Base-by-base conservation (phyloP, 2,329 filamentous ascomycete genomes). In the Fusarium sp. region DNA sequence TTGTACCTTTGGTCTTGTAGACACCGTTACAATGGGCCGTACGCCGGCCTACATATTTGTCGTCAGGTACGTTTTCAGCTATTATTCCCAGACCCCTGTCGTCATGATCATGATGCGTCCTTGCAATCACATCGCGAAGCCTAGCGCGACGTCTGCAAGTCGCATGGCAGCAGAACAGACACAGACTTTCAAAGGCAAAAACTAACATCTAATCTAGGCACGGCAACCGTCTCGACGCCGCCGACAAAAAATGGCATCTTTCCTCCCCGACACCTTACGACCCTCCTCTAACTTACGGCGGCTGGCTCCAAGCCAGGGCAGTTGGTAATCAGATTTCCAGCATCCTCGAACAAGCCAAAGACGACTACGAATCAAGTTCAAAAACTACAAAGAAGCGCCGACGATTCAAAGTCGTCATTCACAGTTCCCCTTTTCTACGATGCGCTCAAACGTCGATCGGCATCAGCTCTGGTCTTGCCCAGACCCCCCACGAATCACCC, bases 191-290 rank as follows among this genome's bases (percentile, higher is more conserved):
- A 22, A 20, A 56, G 26, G 32, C 37, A 7, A n/a, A 15, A 2
- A 56, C 72, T 73, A 43, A 75, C 50, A 15, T 59, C 20, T 13
- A 35, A 24, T 52, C 19, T 61, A 90, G 96, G 80, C 96, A 99
- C 79, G 96, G 96, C 75, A 92, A 94, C 73, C 91, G 96, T 71
- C 90, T 99, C 59, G 96, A 99, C 79, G 93, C 93, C 56, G 94
- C 94, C 65, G 94, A 99, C 84, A 94, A 94, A 77, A 89, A 93
- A 78, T 99, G 96, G 96, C 93, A 97, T 79, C 86, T 97, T 55
- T 92, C 92, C 30, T 97, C 96, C 7, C 92, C 94, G 2, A 94
- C 93, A 7, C 96, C 96, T 3, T 99, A 98, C 83, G 95, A 99
- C 71, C 93, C 96, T 70, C 96, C 96, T 49, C 85, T 99, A 59